Base-by-base conservation (phyloP, 2,329 filamentous ascomycete species). In the Rhynchosporium graminicola region DNA sequence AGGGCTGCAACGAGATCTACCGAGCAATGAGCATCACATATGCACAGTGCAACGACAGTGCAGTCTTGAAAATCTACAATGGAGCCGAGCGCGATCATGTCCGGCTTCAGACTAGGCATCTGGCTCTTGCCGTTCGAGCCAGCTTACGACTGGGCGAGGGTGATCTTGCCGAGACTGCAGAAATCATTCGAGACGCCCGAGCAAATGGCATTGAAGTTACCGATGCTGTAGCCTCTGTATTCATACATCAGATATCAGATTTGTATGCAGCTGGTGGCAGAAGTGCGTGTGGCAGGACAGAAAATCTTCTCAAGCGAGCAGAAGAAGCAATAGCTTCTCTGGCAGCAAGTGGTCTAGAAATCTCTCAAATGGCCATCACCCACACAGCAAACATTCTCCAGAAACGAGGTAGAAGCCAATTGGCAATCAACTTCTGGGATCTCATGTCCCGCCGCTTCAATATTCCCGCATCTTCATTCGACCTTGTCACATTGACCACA, bases 401-500 rank as follows among this genome's bases (percentile, higher is more conserved):
- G 10, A 63, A 55, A 31, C 60, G 58, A 15, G 64, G 68, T 2
- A 40, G 60, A 4, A 63, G 62, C 50, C 59, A 52, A 5, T 46
- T 64, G n/a, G 71, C 71, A n/a, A 56, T 73, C 31, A 63, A 69
- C 26, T 66, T 74, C 15, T 75, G 71, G 72, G 62, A 64, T 6
- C 62, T 64, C 29, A 63, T 72, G 54, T 70, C 69, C 47, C 47
- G 50, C 29, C 65, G 63, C 10, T 61, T 65, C 31, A 36, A 57
- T 38, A 26, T 68, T n/a, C 26, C 51, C 29, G 54, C 48, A 31
- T 63, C 61, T n/a, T 57, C 51, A 7, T 64, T 68, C 3, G 59
- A 67, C 26, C 61, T 74, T 13, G 40, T 59, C 4, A 69, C 60
- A n/a, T 65, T 74, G 4, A 72, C 64, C 5, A 67, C 69, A 7